These are phyloP conservation scores for Lepiota subincarnata DNA, from an alignment of 768 basidiomycete genomes.

Conservation along the genomic window DNA sequence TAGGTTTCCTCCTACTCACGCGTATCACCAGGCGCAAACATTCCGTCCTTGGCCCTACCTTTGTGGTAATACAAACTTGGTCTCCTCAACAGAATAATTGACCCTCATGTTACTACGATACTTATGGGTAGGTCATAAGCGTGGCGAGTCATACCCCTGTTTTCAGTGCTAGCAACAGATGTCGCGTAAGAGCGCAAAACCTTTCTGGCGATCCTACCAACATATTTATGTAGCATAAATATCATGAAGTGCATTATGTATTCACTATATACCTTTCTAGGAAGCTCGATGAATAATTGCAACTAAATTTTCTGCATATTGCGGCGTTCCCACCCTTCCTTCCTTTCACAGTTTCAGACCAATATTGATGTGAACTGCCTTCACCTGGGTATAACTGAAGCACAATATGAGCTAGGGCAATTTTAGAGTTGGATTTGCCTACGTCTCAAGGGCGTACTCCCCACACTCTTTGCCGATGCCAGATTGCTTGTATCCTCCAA, in stretches of 20 bases:
- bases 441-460: slow-evolving; percentile 57
- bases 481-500: slow-evolving; percentile 72
- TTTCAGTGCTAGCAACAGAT: no score
- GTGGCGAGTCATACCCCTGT: no score
- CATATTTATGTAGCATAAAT: no score
- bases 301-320: no score
- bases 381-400: slow-evolving; percentile 51
- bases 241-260: no score
- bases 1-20: slow-evolving; percentile 28
- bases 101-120: no score
- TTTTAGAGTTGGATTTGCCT: slow-evolving; percentile 18
- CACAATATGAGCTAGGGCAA: neutral
- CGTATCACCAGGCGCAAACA: slow-evolving; percentile 35
- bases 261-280: no score
- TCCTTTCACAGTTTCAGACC: slow-evolving; percentile 14
- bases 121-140: no score
- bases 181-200: no score
- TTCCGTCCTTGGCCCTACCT: slow-evolving; percentile 18
- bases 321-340: neutral
- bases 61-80: slow-evolving; percentile 43
- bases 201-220: no score
- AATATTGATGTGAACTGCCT: slow-evolving; percentile 61
- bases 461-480: slow-evolving; percentile 69
- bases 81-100: slow-evolving; percentile 37
- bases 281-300: no score